Base-by-base conservation (phyloP, 139 green algal species). In the Gonium pectorale region DNA sequence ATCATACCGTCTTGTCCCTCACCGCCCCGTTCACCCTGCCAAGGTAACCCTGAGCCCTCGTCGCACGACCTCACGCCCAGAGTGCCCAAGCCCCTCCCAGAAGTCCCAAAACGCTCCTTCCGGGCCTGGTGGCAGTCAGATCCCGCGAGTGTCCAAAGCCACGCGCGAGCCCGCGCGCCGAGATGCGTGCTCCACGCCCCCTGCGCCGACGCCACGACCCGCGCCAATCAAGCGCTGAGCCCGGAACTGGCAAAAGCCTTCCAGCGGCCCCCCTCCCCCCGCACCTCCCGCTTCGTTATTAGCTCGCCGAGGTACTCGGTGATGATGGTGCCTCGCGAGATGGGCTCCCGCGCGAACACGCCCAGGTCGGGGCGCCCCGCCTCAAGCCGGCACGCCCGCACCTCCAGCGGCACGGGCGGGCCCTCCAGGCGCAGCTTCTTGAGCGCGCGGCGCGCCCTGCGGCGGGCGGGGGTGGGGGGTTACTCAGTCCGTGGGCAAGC, bases 231-330 rank as follows among this genome's bases (percentile, higher is more conserved):
- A 31, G 56, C 8, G 17, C 49, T 26, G 49, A 13, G 13, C 13
- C 13, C 49, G 49, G 49, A 56, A 26, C 13, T 56, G 13, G 13
- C 49, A 56, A n/a, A n/a, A n/a, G n/a, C n/a, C n/a, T 56, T 56
- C 49, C 49, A 56, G 49, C 49, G 17, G 17, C 49, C 49, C 49
- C 13, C 13, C 49, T 56, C 17, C 17, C 13, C 13, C 49, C 64
- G 35, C 69, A 78, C 69, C 69, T 78, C 69, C 31, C 13, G 7
- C 3, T 29, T 3, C 27, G 46, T n/a, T 6, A 62, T 1, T 29
- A 27, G 43, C 69, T 44, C 69, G 29, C 69, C 69, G 44, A 78
- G 44, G 69, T 78, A 78, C 44, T 78, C 69, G 6, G 26, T 27
- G 24, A 78, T 3, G 69, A 37, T 63, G 44, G 15, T 44, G 44